These are phyloP conservation scores for Cladosporium sp. DNA, from an alignment of 2,329 filamentous ascomycete genomes.

Conservation along the genomic window DNA sequence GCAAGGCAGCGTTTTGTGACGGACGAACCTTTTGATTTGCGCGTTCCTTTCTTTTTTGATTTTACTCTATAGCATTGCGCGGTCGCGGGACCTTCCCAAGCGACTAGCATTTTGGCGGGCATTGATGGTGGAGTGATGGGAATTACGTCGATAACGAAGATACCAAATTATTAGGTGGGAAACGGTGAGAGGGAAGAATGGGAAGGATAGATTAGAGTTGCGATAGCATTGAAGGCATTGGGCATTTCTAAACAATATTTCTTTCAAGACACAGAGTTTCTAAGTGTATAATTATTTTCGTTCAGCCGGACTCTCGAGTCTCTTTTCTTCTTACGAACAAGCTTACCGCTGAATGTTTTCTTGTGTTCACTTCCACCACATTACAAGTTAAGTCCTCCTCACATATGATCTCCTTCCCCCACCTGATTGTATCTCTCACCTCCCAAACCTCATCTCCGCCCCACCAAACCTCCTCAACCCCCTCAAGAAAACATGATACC, in stretches of 20 bases:
- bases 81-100: background rate
- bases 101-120: background rate
- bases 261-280: background rate
- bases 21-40: background rate
- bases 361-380: background rate
- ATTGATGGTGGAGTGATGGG: background rate
- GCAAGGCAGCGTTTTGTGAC: background rate
- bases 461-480: conserved; percentile 81
- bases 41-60: background rate
- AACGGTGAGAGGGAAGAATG: background rate
- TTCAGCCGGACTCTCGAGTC: background rate
- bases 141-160: background rate
- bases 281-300: background rate
- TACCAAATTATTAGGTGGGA: background rate
- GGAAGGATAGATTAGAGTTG: background rate
- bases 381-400: background rate
- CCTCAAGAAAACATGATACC: conserved; percentile 89
- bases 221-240: background rate
- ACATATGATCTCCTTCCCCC: background rate
- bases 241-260: background rate
- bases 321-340: background rate
- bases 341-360: background rate
- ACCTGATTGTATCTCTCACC: background rate
- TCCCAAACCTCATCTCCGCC: conserved; percentile 80
- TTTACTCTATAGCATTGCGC: background rate